Evolutionary conservation across 495 filamentous ascomycete genomes (phyloP).

Genomic region (Penicillium diatomitis): DNA sequence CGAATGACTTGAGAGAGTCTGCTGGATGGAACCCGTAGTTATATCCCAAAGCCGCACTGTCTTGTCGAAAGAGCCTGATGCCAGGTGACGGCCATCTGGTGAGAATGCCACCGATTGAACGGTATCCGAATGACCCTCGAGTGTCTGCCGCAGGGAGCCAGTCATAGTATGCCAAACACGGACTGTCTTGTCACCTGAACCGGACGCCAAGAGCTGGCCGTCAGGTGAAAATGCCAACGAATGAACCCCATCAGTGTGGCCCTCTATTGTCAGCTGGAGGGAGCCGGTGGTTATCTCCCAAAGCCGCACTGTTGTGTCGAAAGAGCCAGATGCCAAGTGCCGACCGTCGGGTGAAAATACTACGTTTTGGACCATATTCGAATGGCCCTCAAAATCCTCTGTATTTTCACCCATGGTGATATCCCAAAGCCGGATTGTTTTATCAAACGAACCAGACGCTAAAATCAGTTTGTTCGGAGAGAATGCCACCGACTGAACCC

Average conservation of each 20-base stretch:
- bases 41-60: constrained; percentile 28
- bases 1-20: not conserved
- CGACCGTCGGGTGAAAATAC: constrained; percentile 15
- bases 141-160: not conserved
- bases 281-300: constrained; percentile 14
- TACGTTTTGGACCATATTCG: constrained; percentile 3
- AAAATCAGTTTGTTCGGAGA: constrained; percentile 2
- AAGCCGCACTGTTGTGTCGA: constrained; percentile 16
- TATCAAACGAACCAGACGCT: constrained; percentile 1
- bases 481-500: not conserved
- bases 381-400: constrained; percentile 8
- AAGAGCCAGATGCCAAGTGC: constrained; percentile 7
- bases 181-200: not conserved
- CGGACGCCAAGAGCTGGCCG: not conserved
- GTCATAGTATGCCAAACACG: not conserved
- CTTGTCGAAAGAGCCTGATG: constrained; percentile 14
- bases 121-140: not conserved
- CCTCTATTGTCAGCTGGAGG: not conserved
- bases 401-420: not conserved
- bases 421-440: constrained; percentile 1
- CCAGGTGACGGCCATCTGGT: constrained; percentile 1
- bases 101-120: not conserved
- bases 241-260: not conserved
- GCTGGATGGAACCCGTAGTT: not conserved
- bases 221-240: not conserved